A percentile compares a stretch with the other conserved stretches of the same genome.
These are phyloP conservation scores for Ramalina intermedia DNA, from an alignment of 495 filamentous ascomycete species.

Conservation along the genomic window DNA sequence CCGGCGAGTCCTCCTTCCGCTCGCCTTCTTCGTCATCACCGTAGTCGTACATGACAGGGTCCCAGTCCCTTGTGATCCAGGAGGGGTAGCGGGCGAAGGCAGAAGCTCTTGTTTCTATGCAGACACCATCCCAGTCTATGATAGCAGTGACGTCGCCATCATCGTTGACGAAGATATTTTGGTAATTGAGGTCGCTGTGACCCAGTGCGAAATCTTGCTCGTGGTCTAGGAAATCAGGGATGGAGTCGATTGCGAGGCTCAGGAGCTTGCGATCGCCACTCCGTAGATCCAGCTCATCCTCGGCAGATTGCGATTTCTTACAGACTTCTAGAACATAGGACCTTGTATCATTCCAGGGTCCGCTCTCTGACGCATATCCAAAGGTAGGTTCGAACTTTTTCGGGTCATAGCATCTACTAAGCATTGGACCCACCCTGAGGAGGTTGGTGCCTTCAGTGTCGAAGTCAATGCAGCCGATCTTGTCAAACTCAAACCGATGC, in stretches of 20 bases:
- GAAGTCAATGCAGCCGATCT: not conserved
- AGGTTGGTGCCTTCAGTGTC: not conserved
- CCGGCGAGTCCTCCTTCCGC: constrained; percentile 1
- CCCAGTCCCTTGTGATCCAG: constrained; percentile 24
- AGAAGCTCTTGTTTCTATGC: constrained; percentile 15
- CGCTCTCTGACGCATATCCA: not conserved
- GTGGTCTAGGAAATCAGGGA: not conserved
- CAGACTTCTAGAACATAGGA: not conserved
- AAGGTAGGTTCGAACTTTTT: not conserved
- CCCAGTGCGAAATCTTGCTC: not conserved
- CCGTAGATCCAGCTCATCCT: not conserved
- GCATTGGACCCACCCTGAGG: not conserved
- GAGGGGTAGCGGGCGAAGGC: constrained; percentile 17
- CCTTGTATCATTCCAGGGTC: not conserved
- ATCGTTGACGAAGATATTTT: constrained; percentile 28
- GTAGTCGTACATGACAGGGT: constrained; percentile 7
- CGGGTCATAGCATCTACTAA: not conserved
- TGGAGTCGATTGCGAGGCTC: constrained; percentile 1
- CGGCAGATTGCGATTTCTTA: not conserved
- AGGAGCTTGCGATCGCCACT: not conserved
- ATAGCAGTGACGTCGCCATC: constrained; percentile 25
- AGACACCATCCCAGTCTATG: constrained; percentile 30
- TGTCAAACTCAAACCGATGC: not conserved
- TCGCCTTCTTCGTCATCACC: not conserved
- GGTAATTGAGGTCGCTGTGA: constrained; percentile 20